Percentiles rank a stretch among this genome's conserved stretches.
phyloP scores from a whole-genome alignment of 1,284 basidiomycete genomes.

The Boletus smithii region DNA sequence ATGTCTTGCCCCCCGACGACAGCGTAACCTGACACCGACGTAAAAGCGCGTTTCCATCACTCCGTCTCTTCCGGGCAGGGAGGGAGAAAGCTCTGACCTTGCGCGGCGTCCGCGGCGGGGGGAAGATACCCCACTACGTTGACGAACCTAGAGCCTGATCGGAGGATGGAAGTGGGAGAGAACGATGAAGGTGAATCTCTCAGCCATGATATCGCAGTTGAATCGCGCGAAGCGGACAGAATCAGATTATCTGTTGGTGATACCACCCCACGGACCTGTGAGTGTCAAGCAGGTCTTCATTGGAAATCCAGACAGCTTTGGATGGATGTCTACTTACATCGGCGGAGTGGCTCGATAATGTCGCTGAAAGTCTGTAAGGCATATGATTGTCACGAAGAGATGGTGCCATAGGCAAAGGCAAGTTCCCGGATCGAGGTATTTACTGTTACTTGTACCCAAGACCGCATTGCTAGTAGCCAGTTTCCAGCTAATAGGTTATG shows the following conservation, averaged over 20 bases:
- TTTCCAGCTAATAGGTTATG: too few species aligned
- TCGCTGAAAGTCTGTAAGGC: slow-evolving; percentile 84
- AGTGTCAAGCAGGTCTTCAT: slow-evolving; percentile 20
- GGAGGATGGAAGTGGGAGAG: slow-evolving; percentile 51
- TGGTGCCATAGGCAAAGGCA: neutral
- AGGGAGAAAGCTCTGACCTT: slow-evolving; percentile 46
- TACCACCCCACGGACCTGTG: slow-evolving; percentile 70
- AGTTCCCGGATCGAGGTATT: neutral
- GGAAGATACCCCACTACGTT: slow-evolving; percentile 78
- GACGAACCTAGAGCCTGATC: slow-evolving; percentile 73
- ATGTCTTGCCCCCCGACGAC: slow-evolving; percentile 85
- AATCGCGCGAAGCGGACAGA: slow-evolving; percentile 87
- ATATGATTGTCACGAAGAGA: slow-evolving; percentile 37
- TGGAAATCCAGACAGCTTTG: neutral
- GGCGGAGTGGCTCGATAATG: slow-evolving; percentile 64
- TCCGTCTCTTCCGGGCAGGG: slow-evolving; percentile 5
- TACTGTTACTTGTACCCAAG: slow-evolving; percentile 4
- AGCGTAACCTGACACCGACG: slow-evolving; percentile 60
- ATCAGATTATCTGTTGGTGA: slow-evolving; percentile 70
- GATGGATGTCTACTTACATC: slow-evolving; percentile 54
- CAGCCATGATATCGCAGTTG: slow-evolving; percentile 84
- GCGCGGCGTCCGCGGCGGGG: slow-evolving; percentile 63
- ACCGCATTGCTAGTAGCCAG: too few species aligned
- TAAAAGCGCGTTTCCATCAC: slow-evolving; percentile 5
- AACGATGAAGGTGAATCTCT: slow-evolving; percentile 53